Conservation (phyloP, 257 asterid species). For the Solanum peruvianum region DNA sequence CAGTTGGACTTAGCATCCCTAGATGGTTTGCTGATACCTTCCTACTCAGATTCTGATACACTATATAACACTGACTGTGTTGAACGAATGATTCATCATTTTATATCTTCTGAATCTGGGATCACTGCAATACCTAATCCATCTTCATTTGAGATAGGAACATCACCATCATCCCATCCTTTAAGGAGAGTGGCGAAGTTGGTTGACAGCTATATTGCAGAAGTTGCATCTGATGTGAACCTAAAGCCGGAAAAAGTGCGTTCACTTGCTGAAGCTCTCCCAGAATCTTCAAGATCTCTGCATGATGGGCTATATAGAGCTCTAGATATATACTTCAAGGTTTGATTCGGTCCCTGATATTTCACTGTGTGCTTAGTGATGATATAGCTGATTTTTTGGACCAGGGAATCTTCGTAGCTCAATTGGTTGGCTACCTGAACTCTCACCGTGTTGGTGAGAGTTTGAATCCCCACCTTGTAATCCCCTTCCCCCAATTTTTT, state of each 20-base stretch:
- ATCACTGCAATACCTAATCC: conserved; percentile 25
- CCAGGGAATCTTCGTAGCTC: neutral
- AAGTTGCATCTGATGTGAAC: conserved; percentile 89
- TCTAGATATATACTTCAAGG: conserved; percentile 81
- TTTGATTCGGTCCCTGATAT: conserved; percentile 2
- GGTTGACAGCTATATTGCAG: conserved; percentile 78
- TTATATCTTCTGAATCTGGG: conserved; percentile 44
- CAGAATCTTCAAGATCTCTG: conserved; percentile 78
- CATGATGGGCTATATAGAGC: conserved; percentile 96
- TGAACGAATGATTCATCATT: conserved; percentile 63
- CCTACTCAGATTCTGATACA: conserved; percentile 80
- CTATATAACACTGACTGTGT: conserved; percentile 71
- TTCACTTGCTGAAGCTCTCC: conserved; percentile 66
- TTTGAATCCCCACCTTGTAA: neutral
- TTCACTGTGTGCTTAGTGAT: neutral
- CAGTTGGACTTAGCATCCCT: conserved; percentile 72
- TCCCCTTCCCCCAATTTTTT: neutral
- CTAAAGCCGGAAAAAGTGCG: conserved; percentile 71
- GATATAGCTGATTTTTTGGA: neutral
- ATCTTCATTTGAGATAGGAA: conserved; percentile 36
- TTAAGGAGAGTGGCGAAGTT: conserved; percentile 67
- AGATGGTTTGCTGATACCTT: conserved; percentile 73
- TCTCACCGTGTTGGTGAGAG: neutral
- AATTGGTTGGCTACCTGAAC: neutral
- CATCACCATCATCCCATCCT: conserved; percentile 50